These are phyloP conservation scores for Tricholoma hemisulphureum DNA, from an alignment of 768 basidiomycete genomes.

Conservation along the genomic window DNA sequence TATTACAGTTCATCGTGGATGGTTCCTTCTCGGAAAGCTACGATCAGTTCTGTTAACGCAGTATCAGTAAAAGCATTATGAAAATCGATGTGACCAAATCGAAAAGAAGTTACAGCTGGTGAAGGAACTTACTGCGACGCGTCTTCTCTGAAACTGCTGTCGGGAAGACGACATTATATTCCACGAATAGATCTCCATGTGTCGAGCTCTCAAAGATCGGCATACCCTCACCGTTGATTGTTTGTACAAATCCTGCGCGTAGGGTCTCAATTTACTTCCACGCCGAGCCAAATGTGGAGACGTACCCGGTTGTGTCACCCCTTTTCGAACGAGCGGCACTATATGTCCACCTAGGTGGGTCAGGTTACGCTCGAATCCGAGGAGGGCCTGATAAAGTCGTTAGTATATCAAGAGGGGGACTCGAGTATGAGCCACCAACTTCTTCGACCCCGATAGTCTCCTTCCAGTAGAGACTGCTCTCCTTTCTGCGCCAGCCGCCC, in stretches of 20 bases:
- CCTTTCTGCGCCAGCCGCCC: constrained; percentile 87
- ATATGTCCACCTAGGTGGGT: constrained; percentile 89
- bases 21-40: constrained; percentile 21
- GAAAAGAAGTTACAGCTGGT: not conserved
- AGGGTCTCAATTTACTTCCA: not conserved
- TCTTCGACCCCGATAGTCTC: constrained; percentile 91
- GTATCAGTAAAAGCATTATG: constrained; percentile 7
- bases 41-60: constrained; percentile 21
- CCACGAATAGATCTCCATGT: constrained; percentile 87
- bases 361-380: constrained; percentile 92
- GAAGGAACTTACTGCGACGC: constrained; percentile 64
- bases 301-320: constrained; percentile 90
- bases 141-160: constrained; percentile 62
- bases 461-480: constrained; percentile 86
- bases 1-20: constrained; percentile 26
- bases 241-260: constrained; percentile 76
- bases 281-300: not conserved
- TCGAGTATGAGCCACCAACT: constrained; percentile 44
- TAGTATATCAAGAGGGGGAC: not conserved
- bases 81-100: constrained; percentile 3
- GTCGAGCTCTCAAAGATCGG: constrained; percentile 57
- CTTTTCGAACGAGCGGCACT: constrained; percentile 65
- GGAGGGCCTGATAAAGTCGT: constrained; percentile 63
- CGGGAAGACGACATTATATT: constrained; percentile 92
- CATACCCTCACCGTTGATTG: constrained; percentile 88